These are phyloP conservation scores for Dispira simplex DNA, from an alignment of 192 early-diverging fungal genomes.

Conservation along the genomic window DNA sequence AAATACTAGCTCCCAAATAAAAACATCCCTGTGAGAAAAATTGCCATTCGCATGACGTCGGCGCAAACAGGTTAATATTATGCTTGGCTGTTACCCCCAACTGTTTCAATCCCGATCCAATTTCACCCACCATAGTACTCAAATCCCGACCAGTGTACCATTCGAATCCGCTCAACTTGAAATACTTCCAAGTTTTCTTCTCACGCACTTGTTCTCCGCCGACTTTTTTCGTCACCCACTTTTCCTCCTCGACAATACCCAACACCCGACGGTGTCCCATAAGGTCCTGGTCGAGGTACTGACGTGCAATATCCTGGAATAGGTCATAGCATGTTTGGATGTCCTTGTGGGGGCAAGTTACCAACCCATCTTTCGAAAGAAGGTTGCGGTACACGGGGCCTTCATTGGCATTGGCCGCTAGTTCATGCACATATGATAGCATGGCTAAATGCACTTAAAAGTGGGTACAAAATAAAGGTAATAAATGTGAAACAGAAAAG, in stretches of 20 bases:
- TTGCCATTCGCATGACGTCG: slow-evolving; percentile 38
- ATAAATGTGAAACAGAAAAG: not conserved
- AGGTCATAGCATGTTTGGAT: slow-evolving; percentile 50
- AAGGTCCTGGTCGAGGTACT: slow-evolving; percentile 24
- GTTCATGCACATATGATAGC: not conserved
- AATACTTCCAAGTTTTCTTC: slow-evolving; percentile 70
- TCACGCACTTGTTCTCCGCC: slow-evolving; percentile 44
- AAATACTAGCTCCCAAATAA: slow-evolving; percentile 54
- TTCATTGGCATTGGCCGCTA: not conserved
- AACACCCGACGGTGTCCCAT: slow-evolving; percentile 50
- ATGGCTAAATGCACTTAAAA: not conserved
- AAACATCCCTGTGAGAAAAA: slow-evolving; percentile 30
- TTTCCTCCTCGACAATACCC: slow-evolving; percentile 53
- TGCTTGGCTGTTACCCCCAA: slow-evolving; percentile 33
- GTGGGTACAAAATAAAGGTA: not conserved
- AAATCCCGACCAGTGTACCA: slow-evolving; percentile 72
- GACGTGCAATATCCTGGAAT: slow-evolving; percentile 30
- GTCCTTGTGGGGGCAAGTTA: slow-evolving; percentile 10
- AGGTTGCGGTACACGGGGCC: not conserved
- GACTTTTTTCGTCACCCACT: slow-evolving; percentile 52
- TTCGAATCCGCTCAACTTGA: slow-evolving; percentile 53
- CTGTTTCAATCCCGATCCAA: slow-evolving; percentile 58
- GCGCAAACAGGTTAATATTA: slow-evolving; percentile 49
- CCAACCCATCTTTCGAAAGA: slow-evolving; percentile 2
- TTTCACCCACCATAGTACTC: slow-evolving; percentile 25